phyloP scores from a whole-genome alignment of 495 filamentous ascomycete genomes.

The Lepraria neglecta region DNA sequence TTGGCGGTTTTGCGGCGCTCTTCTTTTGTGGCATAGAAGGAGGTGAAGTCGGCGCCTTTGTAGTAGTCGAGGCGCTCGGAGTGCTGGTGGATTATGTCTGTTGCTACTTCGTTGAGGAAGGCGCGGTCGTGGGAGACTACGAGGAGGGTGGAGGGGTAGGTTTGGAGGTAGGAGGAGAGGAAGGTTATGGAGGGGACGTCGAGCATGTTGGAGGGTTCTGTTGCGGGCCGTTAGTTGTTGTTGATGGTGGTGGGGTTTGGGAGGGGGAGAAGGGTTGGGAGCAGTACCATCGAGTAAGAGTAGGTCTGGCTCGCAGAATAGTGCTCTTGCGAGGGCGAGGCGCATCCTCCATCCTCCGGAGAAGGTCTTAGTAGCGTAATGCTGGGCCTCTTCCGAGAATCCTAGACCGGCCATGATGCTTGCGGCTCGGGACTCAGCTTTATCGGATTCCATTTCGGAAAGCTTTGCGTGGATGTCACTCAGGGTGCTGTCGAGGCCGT shows the following conservation, averaged over 20 bases:
- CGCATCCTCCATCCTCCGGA: constrained; percentile 99
- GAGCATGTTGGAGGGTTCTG: constrained; percentile 99
- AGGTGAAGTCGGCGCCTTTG: constrained; percentile 90
- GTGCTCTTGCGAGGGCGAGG: constrained; percentile 83
- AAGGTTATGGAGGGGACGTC: constrained; percentile 99
- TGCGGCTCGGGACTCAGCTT: constrained; percentile 89
- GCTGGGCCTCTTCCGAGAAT: constrained; percentile 90
- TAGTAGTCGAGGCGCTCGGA: constrained; percentile 97
- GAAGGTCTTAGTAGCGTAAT: constrained; percentile 92
- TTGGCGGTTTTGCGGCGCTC: constrained; percentile 94
- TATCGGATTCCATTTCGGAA: constrained; percentile 98
- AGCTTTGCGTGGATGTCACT: constrained; percentile 89
- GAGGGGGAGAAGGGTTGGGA: neutral
- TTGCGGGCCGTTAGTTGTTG: neutral
- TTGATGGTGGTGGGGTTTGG: constrained; percentile 25
- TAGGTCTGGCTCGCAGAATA: constrained; percentile 97
- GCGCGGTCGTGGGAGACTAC: constrained; percentile 99
- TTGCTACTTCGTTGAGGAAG: constrained; percentile 98
- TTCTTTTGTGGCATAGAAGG: constrained; percentile 96
- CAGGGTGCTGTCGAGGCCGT: constrained; percentile 81
- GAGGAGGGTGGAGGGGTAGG: constrained; percentile 88
- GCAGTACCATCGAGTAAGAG: constrained; percentile 73
- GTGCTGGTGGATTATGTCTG: constrained; percentile 98
- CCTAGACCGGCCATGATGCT: constrained; percentile 95
- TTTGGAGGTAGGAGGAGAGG: constrained; percentile 90